These are phyloP conservation scores for Pneumocystis jirovecii DNA, from an alignment of 1,139 yeast genomes.

Conservation along the genomic window DNA sequence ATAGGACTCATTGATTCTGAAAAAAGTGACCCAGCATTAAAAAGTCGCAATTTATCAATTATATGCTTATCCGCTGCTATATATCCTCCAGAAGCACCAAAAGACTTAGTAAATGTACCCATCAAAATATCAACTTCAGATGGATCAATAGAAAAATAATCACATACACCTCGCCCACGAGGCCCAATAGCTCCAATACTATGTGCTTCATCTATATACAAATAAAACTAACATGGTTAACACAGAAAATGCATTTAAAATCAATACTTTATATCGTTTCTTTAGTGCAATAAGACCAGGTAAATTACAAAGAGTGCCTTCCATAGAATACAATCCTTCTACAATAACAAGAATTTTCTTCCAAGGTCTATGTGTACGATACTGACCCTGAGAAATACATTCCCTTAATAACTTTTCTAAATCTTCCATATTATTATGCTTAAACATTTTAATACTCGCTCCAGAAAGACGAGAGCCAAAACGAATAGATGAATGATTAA, in stretches of 20 bases:
- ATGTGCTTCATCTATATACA: conserved; percentile 94
- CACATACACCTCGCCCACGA: conserved; percentile 85
- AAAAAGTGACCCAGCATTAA: conserved; percentile 58
- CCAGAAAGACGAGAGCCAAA: conserved; percentile 90
- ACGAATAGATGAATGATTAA: conserved; percentile 90
- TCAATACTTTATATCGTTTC: conserved; percentile 48
- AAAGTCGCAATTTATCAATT: conserved; percentile 59
- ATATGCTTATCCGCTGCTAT: conserved; percentile 57
- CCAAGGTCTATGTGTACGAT: conserved; percentile 96
- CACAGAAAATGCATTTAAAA: neutral
- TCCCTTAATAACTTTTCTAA: conserved; percentile 71
- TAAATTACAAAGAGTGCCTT: conserved; percentile 82
- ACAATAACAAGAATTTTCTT: conserved; percentile 81
- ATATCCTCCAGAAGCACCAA: conserved; percentile 98
- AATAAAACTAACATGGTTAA: conserved; percentile 35
- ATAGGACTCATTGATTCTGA: conserved; percentile 85
- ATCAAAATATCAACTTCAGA: conserved; percentile 65
- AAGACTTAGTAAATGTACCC: conserved; percentile 96
- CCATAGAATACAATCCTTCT: conserved; percentile 96
- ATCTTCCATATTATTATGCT: conserved; percentile 76
- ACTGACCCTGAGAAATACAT: conserved; percentile 91
- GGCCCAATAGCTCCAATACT: conserved; percentile 97
- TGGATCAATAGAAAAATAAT: conserved; percentile 72
- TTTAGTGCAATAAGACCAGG: conserved; percentile 64
- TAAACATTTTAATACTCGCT: conserved; percentile 81